Evolutionary conservation across 192 early-diverging fungal species (phyloP), one percentile per base, ranked within the genome.

Genomic region (Globomyces pollinis-pini): DNA sequence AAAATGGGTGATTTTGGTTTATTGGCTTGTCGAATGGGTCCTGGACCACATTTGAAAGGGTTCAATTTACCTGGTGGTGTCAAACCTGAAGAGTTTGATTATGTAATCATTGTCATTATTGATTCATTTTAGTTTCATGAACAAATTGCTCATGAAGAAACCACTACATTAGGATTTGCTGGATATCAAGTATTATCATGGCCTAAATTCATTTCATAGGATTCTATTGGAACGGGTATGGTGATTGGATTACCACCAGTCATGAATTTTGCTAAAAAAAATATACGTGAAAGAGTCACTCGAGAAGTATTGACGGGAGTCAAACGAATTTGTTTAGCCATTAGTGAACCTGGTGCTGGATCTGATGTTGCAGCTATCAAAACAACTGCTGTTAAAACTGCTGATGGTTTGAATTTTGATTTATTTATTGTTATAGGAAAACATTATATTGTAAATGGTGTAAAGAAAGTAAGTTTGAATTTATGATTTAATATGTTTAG

Each of bases 361-460:
- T 53, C 51, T 39, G 66, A 71, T 65, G 76, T 78, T 45, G 76
- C 74, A 15, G 60, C 58, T 11, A 59, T 81, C 24, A 20, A 28
- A 24, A 73, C 69, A 21, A 69, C 65, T 23, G 79, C 79, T 44
- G 53, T 60, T 50, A 74, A 74, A 62, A 65, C 62, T 12, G 54
- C 63, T 13, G 38, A 51, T 49, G 44, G 44, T 13, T n/a, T n/a
- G n/a, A n/a, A n/a, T n/a, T n/a, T n/a, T n/a, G n/a, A n/a, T n/a
- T n/a, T n/a, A n/a, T n/a, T n/a, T n/a, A n/a, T n/a, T n/a, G n/a
- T n/a, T n/a, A n/a, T n/a, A n/a, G 75, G 74, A 8, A 79, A 79
- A 59, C 59, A 60, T 58, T 79, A 68, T 64, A 77, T 81, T 38
- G 79, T 81, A 6, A 81, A 81, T 57, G 79, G 77, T 20, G 61